Evolutionary conservation across 257 asterid species (phyloP).

Genomic region (Cinchona pubescens): DNA sequence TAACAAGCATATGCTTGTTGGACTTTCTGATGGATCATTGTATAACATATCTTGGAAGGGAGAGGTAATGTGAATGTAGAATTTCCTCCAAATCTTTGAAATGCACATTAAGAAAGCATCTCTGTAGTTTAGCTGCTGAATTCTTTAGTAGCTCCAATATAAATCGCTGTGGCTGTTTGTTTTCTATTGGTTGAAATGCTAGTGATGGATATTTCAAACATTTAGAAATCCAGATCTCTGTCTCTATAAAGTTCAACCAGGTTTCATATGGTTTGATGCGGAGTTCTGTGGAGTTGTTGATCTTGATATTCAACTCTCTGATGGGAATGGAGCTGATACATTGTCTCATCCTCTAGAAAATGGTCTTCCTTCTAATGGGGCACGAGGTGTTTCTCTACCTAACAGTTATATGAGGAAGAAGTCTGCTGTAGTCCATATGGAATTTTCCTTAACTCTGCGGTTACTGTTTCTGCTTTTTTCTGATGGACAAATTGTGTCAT

Average conservation of each 20-base stretch:
- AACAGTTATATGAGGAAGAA: conserved; percentile 34
- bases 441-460: conserved; percentile 58
- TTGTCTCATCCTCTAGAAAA: conserved; percentile 50
- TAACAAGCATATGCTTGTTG: conserved; percentile 80
- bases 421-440: conserved; percentile 70
- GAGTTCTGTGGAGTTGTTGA: conserved; percentile 82
- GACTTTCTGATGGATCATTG: conserved; percentile 95
- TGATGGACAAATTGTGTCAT: conserved; percentile 70
- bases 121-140: not conserved
- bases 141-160: not conserved
- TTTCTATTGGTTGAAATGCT: not conserved
- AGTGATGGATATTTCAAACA: not conserved
- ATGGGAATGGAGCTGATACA: conserved; percentile 42
- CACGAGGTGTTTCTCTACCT: conserved; percentile 37
- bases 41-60: conserved; percentile 99
- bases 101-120: not conserved
- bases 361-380: conserved; percentile 53
- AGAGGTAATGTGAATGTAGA: conserved; percentile 55
- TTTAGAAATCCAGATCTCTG: not conserved
- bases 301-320: conserved; percentile 43
- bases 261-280: conserved; percentile 28
- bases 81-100: not conserved
- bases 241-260: not conserved
- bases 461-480: conserved; percentile 70
- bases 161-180: not conserved